Evolutionary conservation across 345 rosid species (phyloP), one percentile per base, ranked within the genome.

Genomic region (Erodium maritimum): DNA sequence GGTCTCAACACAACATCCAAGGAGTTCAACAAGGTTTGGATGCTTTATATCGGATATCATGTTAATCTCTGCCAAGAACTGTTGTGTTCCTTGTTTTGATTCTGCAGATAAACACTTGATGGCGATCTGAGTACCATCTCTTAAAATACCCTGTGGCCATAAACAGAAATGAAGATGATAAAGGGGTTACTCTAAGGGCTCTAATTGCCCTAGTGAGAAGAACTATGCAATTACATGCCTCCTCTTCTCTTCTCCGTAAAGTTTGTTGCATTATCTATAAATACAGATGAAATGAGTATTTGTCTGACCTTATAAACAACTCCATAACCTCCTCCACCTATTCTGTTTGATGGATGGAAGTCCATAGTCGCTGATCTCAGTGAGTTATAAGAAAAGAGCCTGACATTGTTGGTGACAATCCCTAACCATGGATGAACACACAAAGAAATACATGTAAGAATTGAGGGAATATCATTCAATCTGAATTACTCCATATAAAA

Each of bases 271-370:
- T n/a, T n/a, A n/a, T n/a, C n/a, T n/a, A n/a, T n/a, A n/a, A n/a
- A n/a, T n/a, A n/a, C n/a, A n/a, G n/a, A n/a, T 29, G 48, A 18
- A 79, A 50, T n/a, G 48, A 22, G 65, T 21, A 66, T 19, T 21
- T n/a, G 21, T 68, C 77, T 74, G 56, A 91, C 96, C 93, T 23
- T 91, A 56, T 78, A 77, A 51, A 88, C 96, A 76, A 91, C 93
- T 66, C 98, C 98, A 73, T 70, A 91, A 55, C 93, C 96, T 34
- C 98, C 98, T 53, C 67, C 59, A 46, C 67, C 71, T 22, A 68
- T 58, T 52, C 46, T 57, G 62, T 59, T 57, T 19, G 71, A 52
- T 1, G 62, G 66, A 53, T 68, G 71, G 64, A 88, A 91, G 68
- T 68, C 51, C 52, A 53, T 56, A 0, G 98, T 84, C 17, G 96